A percentile compares a stretch with the other conserved stretches of the same genome.
phyloP scores from a whole-genome alignment of 2,329 filamentous ascomycete genomes.

The Calonectria fujianensis region DNA sequence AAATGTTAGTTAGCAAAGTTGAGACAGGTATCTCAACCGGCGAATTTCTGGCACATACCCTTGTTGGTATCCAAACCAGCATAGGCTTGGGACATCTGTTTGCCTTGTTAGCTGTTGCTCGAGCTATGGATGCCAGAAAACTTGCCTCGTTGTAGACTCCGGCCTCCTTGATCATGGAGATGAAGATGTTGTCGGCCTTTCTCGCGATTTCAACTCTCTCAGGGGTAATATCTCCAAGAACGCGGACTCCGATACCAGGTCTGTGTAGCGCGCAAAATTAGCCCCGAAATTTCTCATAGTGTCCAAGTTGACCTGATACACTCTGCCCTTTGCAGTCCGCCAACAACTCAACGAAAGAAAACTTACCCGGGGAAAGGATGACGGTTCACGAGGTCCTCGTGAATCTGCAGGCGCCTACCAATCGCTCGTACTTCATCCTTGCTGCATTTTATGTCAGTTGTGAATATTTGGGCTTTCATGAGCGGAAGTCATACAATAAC shows the following conservation, averaged over 20 bases:
- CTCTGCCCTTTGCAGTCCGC: no score
- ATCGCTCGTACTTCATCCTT: neutral
- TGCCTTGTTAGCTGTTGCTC: no score
- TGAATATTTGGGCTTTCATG: no score
- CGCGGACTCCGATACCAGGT: neutral
- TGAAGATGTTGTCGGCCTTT: constrained; percentile 87
- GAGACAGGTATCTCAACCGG: no score
- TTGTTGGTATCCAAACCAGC: constrained; percentile 66
- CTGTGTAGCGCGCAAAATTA: neutral
- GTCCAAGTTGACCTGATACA: no score
- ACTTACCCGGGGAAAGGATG: neutral
- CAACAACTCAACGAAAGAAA: no score
- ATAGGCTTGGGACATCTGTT: constrained; percentile 66
- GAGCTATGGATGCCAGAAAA: no score
- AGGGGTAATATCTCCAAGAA: constrained; percentile 83
- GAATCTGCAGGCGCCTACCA: neutral
- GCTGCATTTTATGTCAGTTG: no score
- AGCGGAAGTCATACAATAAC: no score
- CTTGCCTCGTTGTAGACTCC: constrained; percentile 79
- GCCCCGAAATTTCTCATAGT: no score
- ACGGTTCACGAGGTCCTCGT: neutral
- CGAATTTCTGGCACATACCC: no score
- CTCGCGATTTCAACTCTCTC: constrained; percentile 87
- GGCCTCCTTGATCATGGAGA: constrained; percentile 82
- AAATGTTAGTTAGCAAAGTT: no score